These are phyloP conservation scores for Trypanosoma cruzi DNA, from an alignment of 208 protist species.

Conservation along the genomic window DNA sequence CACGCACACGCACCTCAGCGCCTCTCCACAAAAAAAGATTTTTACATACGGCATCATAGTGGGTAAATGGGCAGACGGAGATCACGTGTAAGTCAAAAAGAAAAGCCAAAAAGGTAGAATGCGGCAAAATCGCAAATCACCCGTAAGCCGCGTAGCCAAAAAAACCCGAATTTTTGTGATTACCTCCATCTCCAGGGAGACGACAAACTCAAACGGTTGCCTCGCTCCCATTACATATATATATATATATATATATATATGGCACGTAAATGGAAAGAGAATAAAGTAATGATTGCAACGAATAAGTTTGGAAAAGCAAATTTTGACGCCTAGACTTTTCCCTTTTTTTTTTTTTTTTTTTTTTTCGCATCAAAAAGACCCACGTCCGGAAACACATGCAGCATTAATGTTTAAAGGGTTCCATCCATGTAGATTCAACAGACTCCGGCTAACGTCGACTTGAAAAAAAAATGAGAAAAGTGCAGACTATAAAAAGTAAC, in stretches of 20 bases:
- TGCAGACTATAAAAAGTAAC: slow-evolving; percentile 4
- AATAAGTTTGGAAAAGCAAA: neutral
- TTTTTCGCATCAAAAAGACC: too few species aligned
- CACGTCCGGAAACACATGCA: neutral
- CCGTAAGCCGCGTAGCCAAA: neutral
- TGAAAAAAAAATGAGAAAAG: slow-evolving; percentile 12
- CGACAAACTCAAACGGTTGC: neutral
- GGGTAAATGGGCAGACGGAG: neutral
- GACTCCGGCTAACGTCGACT: neutral
- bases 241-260: too few species aligned
- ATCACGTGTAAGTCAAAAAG: neutral
- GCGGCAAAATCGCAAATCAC: neutral
- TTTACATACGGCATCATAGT: neutral
- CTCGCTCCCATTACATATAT: too few species aligned
- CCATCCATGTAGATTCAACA: neutral
- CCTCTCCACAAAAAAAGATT: neutral
- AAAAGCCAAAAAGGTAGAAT: neutral
- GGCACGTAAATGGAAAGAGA: too few species aligned
- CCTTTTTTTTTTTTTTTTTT: too few species aligned
- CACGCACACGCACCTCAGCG: neutral
- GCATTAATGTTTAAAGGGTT: neutral
- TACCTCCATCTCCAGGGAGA: neutral
- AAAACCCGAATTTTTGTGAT: neutral
- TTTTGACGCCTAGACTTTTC: too few species aligned
- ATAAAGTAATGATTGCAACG: neutral